Conservation (phyloP, 106 monocot species). For the Platanthera zijinensis region DNA sequence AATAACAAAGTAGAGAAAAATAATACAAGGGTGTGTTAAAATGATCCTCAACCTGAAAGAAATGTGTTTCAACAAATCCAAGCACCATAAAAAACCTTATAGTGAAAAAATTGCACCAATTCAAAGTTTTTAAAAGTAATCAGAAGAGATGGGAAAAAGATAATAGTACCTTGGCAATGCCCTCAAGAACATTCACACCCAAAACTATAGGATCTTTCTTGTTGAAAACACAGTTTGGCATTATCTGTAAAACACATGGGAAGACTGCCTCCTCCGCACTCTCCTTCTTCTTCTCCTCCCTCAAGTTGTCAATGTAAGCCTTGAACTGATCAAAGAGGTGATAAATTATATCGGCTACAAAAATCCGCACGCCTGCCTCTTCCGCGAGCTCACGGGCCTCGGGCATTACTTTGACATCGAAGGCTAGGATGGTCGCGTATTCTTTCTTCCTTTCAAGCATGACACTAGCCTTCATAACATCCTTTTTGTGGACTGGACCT, state of each 20-base stretch:
- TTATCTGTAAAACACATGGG: slow-evolving; percentile 88
- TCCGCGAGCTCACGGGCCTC: slow-evolving; percentile 82
- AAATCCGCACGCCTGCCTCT: slow-evolving; percentile 75
- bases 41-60: no score
- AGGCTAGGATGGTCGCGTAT: slow-evolving; percentile 87
- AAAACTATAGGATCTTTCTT: slow-evolving; percentile 97
- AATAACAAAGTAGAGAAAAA: no score
- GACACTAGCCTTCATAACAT: slow-evolving; percentile 97
- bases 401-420: slow-evolving; percentile 93
- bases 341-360: slow-evolving; percentile 96
- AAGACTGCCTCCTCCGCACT: slow-evolving; percentile 92
- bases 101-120: no score
- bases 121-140: neutral
- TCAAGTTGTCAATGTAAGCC: slow-evolving; percentile 77
- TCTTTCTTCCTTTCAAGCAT: slow-evolving; percentile 68
- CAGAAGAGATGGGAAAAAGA: neutral
- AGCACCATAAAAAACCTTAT: no score
- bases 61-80: no score
- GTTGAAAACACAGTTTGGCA: slow-evolving; percentile 89
- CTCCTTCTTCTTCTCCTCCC: slow-evolving; percentile 89
- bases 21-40: no score
- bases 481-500: slow-evolving; percentile 96
- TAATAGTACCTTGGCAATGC: slow-evolving; percentile 64
- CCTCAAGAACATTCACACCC: slow-evolving; percentile 88
- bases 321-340: slow-evolving; percentile 98